Evolutionary conservation across 306 rosid genomes (phyloP), one percentile per base, ranked within the genome.

Genomic region (Lathyrus aphaca): DNA sequence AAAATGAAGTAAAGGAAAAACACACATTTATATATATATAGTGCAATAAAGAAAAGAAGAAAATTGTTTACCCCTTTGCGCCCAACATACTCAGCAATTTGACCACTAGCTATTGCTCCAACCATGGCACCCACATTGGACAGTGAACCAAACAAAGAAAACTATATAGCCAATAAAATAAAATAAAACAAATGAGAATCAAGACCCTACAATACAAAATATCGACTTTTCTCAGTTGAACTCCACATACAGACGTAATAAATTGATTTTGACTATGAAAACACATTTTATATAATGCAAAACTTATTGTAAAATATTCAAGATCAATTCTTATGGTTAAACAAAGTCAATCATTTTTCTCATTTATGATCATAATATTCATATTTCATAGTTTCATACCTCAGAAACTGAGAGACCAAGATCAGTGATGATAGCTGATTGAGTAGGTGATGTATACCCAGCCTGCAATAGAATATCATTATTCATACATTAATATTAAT

Each of bases 111-210:
- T 76, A 94, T 88, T 74, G 99, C 99, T 71, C 99, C 99, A 64
- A 94, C 83, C 99, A 94, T 94, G 49, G 97, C 97, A 54, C 99
- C 99, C 50, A 94, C 98, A 74, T 94, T 94, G 76, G 95, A 90
- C 58, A 94, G 69, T 67, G 98, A 94, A 46, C 98, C 98, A 74
- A 90, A 94, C 65, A 88, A 59, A 64, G 98, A 94, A 67, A 7
- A 94, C 98, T 93, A 49, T 49, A 49, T 53, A 82, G 35, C 56
- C 66, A 79, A 71, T 64, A 18, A 51, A 85, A 73, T 0, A 14
- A 27, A 45, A 25, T 0, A 3, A 64, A 17, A 6, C 39, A 27
- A 23, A 54, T 54, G 0, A n/a, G n/a, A n/a, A n/a, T n/a, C n/a
- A n/a, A n/a, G n/a, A n/a, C n/a, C n/a, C n/a, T n/a, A n/a, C n/a